Evolutionary conservation across 2,329 filamentous ascomycete species (phyloP).

Genomic region (Cordyceps militaris): DNA sequence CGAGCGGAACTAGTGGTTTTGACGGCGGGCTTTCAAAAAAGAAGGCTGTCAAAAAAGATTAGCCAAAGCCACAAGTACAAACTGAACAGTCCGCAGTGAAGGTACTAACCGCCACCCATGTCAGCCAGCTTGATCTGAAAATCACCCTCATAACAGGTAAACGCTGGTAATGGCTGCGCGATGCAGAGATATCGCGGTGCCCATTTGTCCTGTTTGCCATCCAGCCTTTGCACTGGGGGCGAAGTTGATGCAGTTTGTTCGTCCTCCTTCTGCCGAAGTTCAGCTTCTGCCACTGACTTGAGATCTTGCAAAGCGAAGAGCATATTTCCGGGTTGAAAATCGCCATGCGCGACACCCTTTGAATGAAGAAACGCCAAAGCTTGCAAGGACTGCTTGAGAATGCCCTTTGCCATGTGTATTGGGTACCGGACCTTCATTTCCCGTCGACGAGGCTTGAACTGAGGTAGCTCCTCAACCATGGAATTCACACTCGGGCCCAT

Average conservation of each 20-base stretch:
- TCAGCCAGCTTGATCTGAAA: constrained; percentile 26
- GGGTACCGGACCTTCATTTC: constrained; percentile 30
- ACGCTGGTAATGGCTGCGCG: constrained; percentile 20
- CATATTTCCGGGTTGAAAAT: constrained; percentile 32
- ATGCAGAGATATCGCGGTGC: constrained; percentile 25
- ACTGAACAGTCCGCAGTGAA: background rate
- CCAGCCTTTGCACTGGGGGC: constrained; percentile 22
- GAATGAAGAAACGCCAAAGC: constrained; percentile 32
- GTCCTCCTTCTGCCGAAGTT: constrained; percentile 21
- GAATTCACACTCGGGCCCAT: constrained; percentile 33
- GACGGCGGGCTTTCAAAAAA: constrained; percentile 21
- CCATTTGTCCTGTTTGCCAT: constrained; percentile 25
- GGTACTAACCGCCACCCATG: constrained; percentile 24
- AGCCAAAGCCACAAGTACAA: background rate
- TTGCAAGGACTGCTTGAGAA: constrained; percentile 32
- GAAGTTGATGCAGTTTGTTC: constrained; percentile 19
- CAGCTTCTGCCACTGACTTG: constrained; percentile 19
- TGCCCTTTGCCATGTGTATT: constrained; percentile 31
- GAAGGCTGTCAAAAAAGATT: constrained; percentile 17
- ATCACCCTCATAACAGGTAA: constrained; percentile 17
- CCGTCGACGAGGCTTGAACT: constrained; percentile 22
- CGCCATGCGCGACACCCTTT: constrained; percentile 33
- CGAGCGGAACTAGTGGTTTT: constrained; percentile 19
- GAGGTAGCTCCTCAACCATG: constrained; percentile 28
- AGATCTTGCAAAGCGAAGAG: constrained; percentile 28